A percentile compares a stretch with the other conserved stretches of the same genome.
These are phyloP conservation scores for Brassica rapa DNA, from an alignment of 345 rosid genomes.

Conservation along the genomic window DNA sequence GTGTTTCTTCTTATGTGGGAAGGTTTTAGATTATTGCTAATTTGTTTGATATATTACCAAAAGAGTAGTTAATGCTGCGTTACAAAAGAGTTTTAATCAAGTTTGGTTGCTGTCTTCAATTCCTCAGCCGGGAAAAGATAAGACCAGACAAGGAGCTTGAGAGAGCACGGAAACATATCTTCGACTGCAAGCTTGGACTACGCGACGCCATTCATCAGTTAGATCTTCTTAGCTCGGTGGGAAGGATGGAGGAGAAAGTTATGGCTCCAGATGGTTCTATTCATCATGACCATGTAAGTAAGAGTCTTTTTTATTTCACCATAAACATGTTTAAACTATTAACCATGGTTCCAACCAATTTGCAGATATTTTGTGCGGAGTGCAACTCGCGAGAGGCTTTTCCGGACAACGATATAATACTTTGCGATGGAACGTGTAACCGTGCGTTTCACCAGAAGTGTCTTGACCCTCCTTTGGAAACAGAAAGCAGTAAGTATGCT, in stretches of 20 bases:
- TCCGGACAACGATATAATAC: slow-evolving; percentile 86
- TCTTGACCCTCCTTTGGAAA: slow-evolving; percentile 88
- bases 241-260: slow-evolving; percentile 77
- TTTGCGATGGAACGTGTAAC: slow-evolving; percentile 96
- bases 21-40: neutral
- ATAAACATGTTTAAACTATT: neutral
- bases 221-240: slow-evolving; percentile 78
- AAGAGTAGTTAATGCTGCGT: slow-evolving; percentile 9
- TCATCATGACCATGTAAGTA: slow-evolving; percentile 85
- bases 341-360: neutral
- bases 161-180: slow-evolving; percentile 81
- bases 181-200: slow-evolving; percentile 89
- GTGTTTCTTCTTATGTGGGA: neutral
- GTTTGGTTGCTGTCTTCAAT: slow-evolving; percentile 10
- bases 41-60: slow-evolving; percentile 21
- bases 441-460: slow-evolving; percentile 94
- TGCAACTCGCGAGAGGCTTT: slow-evolving; percentile 86
- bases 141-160: slow-evolving; percentile 86
- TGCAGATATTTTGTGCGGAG: slow-evolving; percentile 88
- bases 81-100: neutral
- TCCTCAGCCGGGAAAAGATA: slow-evolving; percentile 86
- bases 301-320: neutral
- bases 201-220: slow-evolving; percentile 84
- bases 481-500: slow-evolving; percentile 72
- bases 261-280: slow-evolving; percentile 96